Percentiles rank a stretch among this genome's conserved stretches.
These are phyloP conservation scores for Mycena rebaudengoi DNA, from an alignment of 768 basidiomycete genomes.

Conservation along the genomic window DNA sequence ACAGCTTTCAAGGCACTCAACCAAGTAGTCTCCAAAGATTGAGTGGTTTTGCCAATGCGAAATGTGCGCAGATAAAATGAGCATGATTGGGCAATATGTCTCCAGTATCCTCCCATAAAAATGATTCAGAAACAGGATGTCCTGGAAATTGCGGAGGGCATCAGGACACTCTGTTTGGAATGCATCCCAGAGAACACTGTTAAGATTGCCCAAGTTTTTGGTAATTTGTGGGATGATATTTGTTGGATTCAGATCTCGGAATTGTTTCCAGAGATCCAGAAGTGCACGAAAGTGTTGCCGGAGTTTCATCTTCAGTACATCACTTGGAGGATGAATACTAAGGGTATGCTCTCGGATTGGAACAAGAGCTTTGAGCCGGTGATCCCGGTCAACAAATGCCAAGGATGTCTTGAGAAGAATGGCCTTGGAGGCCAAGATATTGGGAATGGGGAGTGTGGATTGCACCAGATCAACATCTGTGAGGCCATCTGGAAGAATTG, in stretches of 20 bases:
- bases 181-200: not conserved
- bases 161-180: not conserved
- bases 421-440: not conserved
- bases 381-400: not conserved
- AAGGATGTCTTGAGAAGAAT: not conserved
- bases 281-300: not conserved
- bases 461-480: slow-evolving; percentile 2
- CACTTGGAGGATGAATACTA: not conserved
- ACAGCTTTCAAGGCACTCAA: not conserved
- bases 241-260: not conserved
- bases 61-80: not conserved
- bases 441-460: not conserved
- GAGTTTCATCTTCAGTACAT: not conserved
- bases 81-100: not conserved
- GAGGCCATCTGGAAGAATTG: slow-evolving; percentile 9
- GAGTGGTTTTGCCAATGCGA: not conserved
- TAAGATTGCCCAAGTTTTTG: not conserved
- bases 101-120: no score
- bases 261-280: slow-evolving; percentile 5
- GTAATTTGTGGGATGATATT: not conserved
- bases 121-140: not conserved
- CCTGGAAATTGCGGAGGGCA: not conserved
- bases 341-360: slow-evolving; percentile 7
- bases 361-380: not conserved
- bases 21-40: not conserved